Evolutionary conservation across 2,329 filamentous ascomycete species (phyloP).

Genomic region (Fusarium bulbicola): DNA sequence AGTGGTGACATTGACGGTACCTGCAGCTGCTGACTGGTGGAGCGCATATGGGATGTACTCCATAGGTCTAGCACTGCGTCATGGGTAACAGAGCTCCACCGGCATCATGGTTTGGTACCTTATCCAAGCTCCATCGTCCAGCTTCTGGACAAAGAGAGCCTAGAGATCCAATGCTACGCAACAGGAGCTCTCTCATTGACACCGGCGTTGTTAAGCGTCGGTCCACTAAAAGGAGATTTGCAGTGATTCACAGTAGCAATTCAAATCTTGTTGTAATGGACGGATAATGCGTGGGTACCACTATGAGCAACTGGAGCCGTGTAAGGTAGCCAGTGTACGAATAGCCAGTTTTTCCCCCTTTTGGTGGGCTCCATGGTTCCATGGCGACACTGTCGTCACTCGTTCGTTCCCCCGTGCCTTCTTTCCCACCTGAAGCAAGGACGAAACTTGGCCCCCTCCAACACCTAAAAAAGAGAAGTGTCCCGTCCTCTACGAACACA

Average conservation of each 20-base stretch:
- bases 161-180: not conserved
- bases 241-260: not conserved
- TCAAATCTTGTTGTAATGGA: not conserved
- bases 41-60: conserved; percentile 7
- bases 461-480: conserved; percentile 26
- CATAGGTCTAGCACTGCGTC: conserved; percentile 31
- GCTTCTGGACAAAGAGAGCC: conserved; percentile 8
- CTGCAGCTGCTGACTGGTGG: conserved; percentile 4
- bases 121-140: conserved; percentile 34
- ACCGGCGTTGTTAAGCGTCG: conserved; percentile 15
- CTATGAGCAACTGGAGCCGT: not conserved
- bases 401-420: not conserved
- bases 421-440: conserved; percentile 8
- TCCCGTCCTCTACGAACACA: conserved; percentile 22
- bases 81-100: conserved; percentile 37
- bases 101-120: conserved; percentile 22
- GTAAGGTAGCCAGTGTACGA: not conserved
- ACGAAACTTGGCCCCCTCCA: conserved; percentile 30
- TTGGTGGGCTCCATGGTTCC: not conserved
- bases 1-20: conserved; percentile 29
- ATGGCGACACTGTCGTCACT: conserved; percentile 36
- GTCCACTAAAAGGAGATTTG: conserved; percentile 14
- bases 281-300: not conserved
- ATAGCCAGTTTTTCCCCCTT: conserved; percentile 10
- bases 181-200: conserved; percentile 6